Percentiles rank a stretch among this genome's conserved stretches.
phyloP scores from a whole-genome alignment of 768 basidiomycete genomes.

The Tulasnella sp. region DNA sequence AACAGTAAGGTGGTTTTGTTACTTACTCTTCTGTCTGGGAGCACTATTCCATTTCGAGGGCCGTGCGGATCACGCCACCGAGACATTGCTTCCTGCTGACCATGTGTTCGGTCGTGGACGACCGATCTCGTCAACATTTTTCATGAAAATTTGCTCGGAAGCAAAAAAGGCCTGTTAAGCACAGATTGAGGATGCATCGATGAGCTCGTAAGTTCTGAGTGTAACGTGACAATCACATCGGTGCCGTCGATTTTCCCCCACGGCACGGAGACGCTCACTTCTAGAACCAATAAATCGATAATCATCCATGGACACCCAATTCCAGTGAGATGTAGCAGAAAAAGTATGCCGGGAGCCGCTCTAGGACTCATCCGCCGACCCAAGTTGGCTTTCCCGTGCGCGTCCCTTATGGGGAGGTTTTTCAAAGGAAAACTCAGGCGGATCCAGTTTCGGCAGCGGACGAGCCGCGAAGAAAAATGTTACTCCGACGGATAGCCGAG shows the following conservation, averaged over 20 bases:
- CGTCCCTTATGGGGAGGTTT: background rate
- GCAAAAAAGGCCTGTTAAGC: slow-evolving; percentile 15
- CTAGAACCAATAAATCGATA: slow-evolving; percentile 4
- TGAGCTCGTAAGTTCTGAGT: background rate
- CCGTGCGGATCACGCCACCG: background rate
- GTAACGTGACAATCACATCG: slow-evolving; percentile 9
- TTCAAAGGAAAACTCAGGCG: background rate
- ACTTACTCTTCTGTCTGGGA: background rate
- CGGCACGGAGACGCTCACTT: slow-evolving; percentile 15
- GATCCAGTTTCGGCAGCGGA: background rate
- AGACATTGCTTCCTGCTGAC: background rate
- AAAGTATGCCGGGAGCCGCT: background rate
- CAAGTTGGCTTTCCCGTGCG: background rate
- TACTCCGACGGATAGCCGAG: slow-evolving; percentile 11
- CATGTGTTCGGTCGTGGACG: background rate
- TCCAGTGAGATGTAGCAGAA: background rate
- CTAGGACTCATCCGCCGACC: background rate
- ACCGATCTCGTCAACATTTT: background rate
- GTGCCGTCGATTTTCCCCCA: background rate
- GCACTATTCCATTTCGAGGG: background rate
- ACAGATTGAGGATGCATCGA: background rate
- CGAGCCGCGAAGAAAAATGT: background rate
- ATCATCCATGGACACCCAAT: background rate
- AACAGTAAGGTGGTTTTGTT: background rate
- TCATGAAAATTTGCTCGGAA: background rate